A percentile compares a stretch with the other conserved stretches of the same genome.
phyloP scores from a whole-genome alignment of 2,329 filamentous ascomycete genomes.

The Tetracladium maxilliforme region DNA sequence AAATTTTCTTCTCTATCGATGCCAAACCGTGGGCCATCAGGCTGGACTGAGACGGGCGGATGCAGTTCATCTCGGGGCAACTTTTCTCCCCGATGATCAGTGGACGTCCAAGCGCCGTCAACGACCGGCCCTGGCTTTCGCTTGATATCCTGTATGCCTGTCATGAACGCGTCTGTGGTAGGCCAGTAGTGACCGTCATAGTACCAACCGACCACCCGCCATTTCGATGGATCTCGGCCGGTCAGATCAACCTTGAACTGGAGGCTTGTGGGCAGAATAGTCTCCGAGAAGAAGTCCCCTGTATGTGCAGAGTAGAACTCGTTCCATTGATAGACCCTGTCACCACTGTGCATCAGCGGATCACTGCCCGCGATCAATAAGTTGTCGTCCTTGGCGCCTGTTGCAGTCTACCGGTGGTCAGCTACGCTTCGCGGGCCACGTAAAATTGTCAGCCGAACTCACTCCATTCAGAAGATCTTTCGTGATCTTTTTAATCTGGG shows the following conservation, averaged over 20 bases:
- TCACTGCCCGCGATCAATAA: slow-evolving; percentile 18
- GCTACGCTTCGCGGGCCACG: too few relatives aligned
- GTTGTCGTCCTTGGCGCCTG: too few relatives aligned
- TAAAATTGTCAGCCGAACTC: too few relatives aligned
- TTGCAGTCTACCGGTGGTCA: too few relatives aligned
- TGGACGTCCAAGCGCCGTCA: slow-evolving; percentile 29
- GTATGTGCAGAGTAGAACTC: slow-evolving; percentile 24
- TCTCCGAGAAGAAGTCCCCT: slow-evolving; percentile 23
- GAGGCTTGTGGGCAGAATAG: slow-evolving; percentile 28
- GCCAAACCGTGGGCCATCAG: slow-evolving; percentile 22
- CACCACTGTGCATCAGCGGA: slow-evolving; percentile 23
- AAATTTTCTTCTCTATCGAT: slow-evolving; percentile 27
- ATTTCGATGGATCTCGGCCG: slow-evolving; percentile 31
- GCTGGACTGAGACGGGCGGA: slow-evolving; percentile 21
- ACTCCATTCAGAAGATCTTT: too few relatives aligned
- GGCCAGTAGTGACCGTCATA: slow-evolving; percentile 38
- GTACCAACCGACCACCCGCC: slow-evolving; percentile 35
- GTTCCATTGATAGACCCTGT: slow-evolving; percentile 28
- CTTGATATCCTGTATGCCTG: too few relatives aligned
- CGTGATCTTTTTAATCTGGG: too few relatives aligned
- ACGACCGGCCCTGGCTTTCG: slow-evolving; percentile 29
- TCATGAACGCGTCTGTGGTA: slow-evolving; percentile 30
- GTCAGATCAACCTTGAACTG: slow-evolving; percentile 30
- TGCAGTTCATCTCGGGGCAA: slow-evolving; percentile 19
- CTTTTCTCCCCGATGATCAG: slow-evolving; percentile 21